Percentiles rank a stretch among this genome's conserved stretches.
These are phyloP conservation scores for Fusarium pseudocircinatum DNA, from an alignment of 2,329 filamentous ascomycete genomes.

Conservation along the genomic window DNA sequence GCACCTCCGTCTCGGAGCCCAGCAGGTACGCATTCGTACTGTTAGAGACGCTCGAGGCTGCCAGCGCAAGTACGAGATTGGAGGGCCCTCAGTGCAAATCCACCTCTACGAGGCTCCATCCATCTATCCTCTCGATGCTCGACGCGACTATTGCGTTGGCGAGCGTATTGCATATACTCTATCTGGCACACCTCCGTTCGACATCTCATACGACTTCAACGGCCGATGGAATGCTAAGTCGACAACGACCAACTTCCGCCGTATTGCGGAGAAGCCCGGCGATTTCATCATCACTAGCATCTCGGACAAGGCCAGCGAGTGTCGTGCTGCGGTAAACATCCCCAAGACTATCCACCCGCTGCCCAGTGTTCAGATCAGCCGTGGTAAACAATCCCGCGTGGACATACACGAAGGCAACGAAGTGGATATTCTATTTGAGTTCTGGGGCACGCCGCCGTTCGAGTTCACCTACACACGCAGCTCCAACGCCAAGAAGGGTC, in stretches of 20 bases:
- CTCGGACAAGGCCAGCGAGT: slow-evolving; percentile 88
- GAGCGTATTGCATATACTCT: slow-evolving; percentile 93
- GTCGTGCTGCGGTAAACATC: slow-evolving; percentile 81
- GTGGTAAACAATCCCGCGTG: slow-evolving; percentile 80
- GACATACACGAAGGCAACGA: slow-evolving; percentile 98
- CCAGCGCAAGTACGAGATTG: slow-evolving; percentile 77
- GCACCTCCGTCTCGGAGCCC: slow-evolving; percentile 86
- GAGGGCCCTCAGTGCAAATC: slow-evolving; percentile 83
- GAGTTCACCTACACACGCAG: slow-evolving; percentile 97
- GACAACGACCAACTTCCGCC: slow-evolving; percentile 84
- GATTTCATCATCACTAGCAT: slow-evolving; percentile 88
- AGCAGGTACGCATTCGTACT: slow-evolving; percentile 87
- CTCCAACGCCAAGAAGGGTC: slow-evolving; percentile 83
- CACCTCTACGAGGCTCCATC: slow-evolving; percentile 93
- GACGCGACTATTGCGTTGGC: slow-evolving; percentile 91
- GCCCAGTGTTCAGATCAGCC: slow-evolving; percentile 89
- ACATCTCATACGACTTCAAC: slow-evolving; percentile 91
- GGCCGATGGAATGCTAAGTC: slow-evolving; percentile 83
- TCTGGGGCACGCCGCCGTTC: slow-evolving; percentile 94
- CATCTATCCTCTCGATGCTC: slow-evolving; percentile 86
- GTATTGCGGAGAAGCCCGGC: slow-evolving; percentile 90
- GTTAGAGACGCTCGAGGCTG: slow-evolving; percentile 90
- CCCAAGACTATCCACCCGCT: slow-evolving; percentile 89
- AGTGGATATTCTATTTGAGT: slow-evolving; percentile 93
- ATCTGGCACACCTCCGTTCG: slow-evolving; percentile 90